These are phyloP conservation scores for Solanum hybrid DNA, from an alignment of 305 asterid species.

Conservation along the genomic window DNA sequence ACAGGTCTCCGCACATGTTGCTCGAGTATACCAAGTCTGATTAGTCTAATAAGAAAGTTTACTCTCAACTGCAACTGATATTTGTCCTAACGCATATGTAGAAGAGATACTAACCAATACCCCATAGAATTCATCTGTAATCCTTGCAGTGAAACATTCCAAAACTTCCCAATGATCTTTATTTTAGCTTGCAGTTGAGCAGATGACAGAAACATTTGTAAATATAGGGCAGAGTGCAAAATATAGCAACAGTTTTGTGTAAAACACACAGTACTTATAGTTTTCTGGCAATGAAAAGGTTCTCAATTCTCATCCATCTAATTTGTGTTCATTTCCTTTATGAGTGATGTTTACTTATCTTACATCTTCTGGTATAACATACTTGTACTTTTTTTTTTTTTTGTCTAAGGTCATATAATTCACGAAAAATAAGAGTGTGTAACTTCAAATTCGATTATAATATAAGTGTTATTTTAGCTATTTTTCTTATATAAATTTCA, in stretches of 20 bases:
- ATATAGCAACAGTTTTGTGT: background rate
- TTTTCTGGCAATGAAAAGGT: background rate
- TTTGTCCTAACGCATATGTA: background rate
- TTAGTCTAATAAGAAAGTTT: constrained; percentile 17
- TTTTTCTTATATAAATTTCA: background rate
- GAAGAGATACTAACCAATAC: background rate
- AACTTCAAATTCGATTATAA: background rate
- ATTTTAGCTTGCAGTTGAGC: constrained; percentile 3
- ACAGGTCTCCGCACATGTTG: constrained; percentile 87
- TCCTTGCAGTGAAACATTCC: background rate
- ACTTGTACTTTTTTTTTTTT: background rate
- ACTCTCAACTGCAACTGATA: background rate
- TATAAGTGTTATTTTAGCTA: background rate
- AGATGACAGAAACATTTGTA: background rate
- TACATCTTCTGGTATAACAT: background rate
- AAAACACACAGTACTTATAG: background rate
- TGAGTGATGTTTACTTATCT: background rate
- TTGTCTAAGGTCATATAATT: background rate
- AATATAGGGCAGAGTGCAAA: background rate
- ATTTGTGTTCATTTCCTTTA: background rate
- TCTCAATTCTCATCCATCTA: background rate
- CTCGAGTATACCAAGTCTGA: constrained; percentile 83
- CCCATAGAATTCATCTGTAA: background rate
- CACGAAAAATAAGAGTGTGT: background rate
- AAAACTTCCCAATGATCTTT: background rate